These are phyloP conservation scores for Seminavis robusta DNA, from an alignment of 108 stramenopile genomes.

Conservation along the genomic window DNA sequence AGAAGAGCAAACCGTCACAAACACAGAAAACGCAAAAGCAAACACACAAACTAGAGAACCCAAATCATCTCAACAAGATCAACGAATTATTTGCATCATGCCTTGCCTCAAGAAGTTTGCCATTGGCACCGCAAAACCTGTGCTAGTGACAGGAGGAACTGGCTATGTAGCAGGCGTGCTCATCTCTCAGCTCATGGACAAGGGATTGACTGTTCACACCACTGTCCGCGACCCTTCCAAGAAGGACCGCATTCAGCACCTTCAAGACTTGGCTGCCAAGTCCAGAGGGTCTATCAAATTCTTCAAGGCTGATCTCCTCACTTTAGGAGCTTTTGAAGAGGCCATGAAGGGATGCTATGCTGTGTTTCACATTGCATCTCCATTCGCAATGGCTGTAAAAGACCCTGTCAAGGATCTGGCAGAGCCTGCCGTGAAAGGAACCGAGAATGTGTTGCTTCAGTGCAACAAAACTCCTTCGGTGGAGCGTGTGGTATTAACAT, in stretches of 20 bases:
- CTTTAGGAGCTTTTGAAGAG: slow-evolving; percentile 9
- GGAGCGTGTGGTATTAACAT: slow-evolving; percentile 17
- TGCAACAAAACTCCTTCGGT: slow-evolving; percentile 20
- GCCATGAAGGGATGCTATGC: slow-evolving; percentile 14
- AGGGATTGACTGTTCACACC: slow-evolving; percentile 18
- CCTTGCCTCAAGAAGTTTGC: too few relatives aligned
- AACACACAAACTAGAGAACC: too few relatives aligned
- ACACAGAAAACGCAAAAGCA: too few relatives aligned
- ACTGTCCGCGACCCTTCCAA: slow-evolving; percentile 14
- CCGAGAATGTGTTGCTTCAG: slow-evolving; percentile 10
- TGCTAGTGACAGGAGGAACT: too few relatives aligned
- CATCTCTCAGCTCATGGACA: slow-evolving; percentile 7
- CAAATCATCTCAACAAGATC: too few relatives aligned
- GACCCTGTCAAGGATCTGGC: slow-evolving; percentile 17
- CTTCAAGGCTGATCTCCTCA: slow-evolving; percentile 15
- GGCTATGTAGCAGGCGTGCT: slow-evolving; percentile 30
- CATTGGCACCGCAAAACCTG: too few relatives aligned
- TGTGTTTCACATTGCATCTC: slow-evolving; percentile 24
- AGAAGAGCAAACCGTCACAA: too few relatives aligned
- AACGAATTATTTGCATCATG: too few relatives aligned
- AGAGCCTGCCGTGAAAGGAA: slow-evolving; percentile 9
- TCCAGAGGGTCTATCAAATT: slow-evolving; percentile 15
- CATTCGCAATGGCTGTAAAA: neutral
- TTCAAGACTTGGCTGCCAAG: slow-evolving; percentile 12
- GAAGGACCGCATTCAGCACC: slow-evolving; percentile 10